Conservation (phyloP, 2,329 filamentous ascomycete species). For the Whalleya microplaca region DNA sequence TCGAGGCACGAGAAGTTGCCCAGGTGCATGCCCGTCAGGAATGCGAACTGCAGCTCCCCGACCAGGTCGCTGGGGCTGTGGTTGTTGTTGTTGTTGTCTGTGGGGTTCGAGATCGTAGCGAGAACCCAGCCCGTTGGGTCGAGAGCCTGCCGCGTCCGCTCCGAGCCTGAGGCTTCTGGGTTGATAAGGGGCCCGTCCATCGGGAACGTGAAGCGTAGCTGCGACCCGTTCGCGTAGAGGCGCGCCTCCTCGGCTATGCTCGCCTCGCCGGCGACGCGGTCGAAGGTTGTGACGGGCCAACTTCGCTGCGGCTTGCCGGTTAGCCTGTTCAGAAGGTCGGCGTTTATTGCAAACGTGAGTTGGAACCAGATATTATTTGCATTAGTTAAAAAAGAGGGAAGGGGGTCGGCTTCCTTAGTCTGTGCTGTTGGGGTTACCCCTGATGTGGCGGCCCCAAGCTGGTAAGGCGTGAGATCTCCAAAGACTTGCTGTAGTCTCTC, state of each 20-base stretch:
- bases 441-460: slow-evolving; percentile 37
- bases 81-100: slow-evolving; percentile 22
- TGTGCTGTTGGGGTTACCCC: slow-evolving; percentile 14
- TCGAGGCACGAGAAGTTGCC: slow-evolving; percentile 63
- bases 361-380: slow-evolving; percentile 54
- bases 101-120: slow-evolving; percentile 40
- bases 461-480: slow-evolving; percentile 50
- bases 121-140: slow-evolving; percentile 52
- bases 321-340: slow-evolving; percentile 50
- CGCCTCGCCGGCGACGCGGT: slow-evolving; percentile 51
- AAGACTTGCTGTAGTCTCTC: slow-evolving; percentile 45
- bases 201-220: slow-evolving; percentile 35
- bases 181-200: slow-evolving; percentile 35
- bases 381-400: slow-evolving; percentile 34
- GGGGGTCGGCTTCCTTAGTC: slow-evolving; percentile 21
- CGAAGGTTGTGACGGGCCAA: slow-evolving; percentile 59
- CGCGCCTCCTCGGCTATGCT: slow-evolving; percentile 46
- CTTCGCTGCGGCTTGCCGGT: slow-evolving; percentile 45
- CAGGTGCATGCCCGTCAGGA: slow-evolving; percentile 59
- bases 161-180: slow-evolving; percentile 28
- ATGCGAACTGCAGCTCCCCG: slow-evolving; percentile 65
- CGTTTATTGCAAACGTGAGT: slow-evolving; percentile 54
- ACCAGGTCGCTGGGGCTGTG: slow-evolving; percentile 49
- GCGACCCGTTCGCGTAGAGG: slow-evolving; percentile 38
- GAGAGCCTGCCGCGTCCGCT: slow-evolving; percentile 37